Evolutionary conservation across 495 filamentous ascomycete species (phyloP), one percentile per base, ranked within the genome.

Genomic region (Talaromyces stipitatus): DNA sequence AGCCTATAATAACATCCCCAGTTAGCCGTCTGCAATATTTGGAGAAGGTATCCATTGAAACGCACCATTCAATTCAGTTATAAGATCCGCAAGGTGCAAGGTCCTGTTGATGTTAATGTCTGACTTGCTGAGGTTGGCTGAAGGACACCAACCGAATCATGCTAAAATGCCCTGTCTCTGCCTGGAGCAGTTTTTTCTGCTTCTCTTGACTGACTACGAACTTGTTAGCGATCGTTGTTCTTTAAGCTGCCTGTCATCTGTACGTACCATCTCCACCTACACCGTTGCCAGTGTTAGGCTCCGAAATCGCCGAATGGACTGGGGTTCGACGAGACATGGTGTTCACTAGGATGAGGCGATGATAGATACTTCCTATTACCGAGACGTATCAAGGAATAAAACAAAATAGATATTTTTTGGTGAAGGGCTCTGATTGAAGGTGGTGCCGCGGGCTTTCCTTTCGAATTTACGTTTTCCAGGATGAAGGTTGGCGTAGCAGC

Each of bases 61-160:
- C 51, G 14, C 78, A 95, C 92, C 91, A 71, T 98, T 98, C 45
- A 97, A 72, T 66, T 95, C 91, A 24, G 94, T 98, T 63, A 98
- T 95, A 41, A 95, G 76, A 73, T 98, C 94, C 16, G 94, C 94
- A 57, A 97, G 82, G 67, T 98, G 94, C 59, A 97, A 79, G 57
- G 92, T 90, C 68, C 87, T 90, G 54, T 46, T 12, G 59, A 64
- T 33, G 58, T 66, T 18, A 67, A 65, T 50, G 55, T 26, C 59
- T 9, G 46, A 38, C n/a, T 30, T 36, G 45, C 55, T 14, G 26
- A 9, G 41, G 56, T 50, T 24, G 38, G 36, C 9, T 27, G 26
- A 18, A 22, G 20, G 45, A 46, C 56, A 64, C 76, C 64, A 61
- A 86, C 85, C 81, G 83, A 55, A 89, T 76, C 74, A 90, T 78